Evolutionary conservation across 2,329 filamentous ascomycete species (phyloP).

Genomic region (Penicillium digitatum): DNA sequence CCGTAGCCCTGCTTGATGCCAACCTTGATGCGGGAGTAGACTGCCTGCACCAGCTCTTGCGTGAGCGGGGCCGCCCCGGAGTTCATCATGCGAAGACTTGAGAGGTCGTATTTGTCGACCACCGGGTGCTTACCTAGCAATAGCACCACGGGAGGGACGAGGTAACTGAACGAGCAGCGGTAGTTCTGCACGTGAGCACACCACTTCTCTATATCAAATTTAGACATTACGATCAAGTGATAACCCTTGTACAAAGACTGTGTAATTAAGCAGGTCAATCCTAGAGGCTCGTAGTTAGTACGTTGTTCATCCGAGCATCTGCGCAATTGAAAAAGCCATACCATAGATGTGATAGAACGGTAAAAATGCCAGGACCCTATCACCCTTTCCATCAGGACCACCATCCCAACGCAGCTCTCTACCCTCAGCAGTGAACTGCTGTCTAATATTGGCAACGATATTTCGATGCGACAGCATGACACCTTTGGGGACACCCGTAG

Average conservation of each 20-base stretch:
- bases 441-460: conserved; percentile 68
- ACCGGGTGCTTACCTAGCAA: conserved; percentile 73
- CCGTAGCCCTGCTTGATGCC: conserved; percentile 92
- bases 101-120: conserved; percentile 76
- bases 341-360: conserved; percentile 92
- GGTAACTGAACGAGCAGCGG: conserved; percentile 71
- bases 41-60: conserved; percentile 69
- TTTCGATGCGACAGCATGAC: conserved; percentile 83
- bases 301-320: not conserved
- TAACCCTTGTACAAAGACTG: conserved; percentile 63
- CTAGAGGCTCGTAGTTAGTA: conserved; percentile 34
- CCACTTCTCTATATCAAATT: conserved; percentile 77
- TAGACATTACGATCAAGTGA: conserved; percentile 66
- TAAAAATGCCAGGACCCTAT: conserved; percentile 72
- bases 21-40: conserved; percentile 69
- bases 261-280: conserved; percentile 69
- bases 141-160: conserved; percentile 80
- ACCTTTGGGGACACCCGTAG: conserved; percentile 86
- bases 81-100: conserved; percentile 75
- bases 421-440: conserved; percentile 53
- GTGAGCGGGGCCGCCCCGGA: conserved; percentile 84
- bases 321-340: conserved; percentile 38
- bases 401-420: conserved; percentile 57
- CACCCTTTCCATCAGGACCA: conserved; percentile 58
- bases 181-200: conserved; percentile 72